Base-by-base conservation (phyloP, 1,139 yeast genomes). In the Candida neerlandica region DNA sequence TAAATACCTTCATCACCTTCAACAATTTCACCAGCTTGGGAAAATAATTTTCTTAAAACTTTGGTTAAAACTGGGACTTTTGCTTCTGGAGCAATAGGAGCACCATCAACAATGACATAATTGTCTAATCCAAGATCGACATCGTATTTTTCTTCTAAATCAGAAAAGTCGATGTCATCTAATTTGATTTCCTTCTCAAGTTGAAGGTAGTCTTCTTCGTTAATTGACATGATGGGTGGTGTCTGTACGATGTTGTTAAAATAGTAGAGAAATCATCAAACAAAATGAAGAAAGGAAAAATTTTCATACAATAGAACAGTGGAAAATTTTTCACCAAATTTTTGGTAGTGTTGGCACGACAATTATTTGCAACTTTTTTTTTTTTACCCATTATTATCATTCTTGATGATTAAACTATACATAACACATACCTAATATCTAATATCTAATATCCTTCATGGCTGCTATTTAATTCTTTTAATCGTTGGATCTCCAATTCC, bases 61-160 rank as follows among this genome's bases (percentile, higher is more conserved):
- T 89, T 92, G 61, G 85, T 81, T 65, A 95, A 81, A 49, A 89
- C 85, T 44, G 91, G 89, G 41, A 85, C 89, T 71, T 95, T 95
- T 49, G 90, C 70, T 64, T 87, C 96, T 49, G 97, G 97, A 21
- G 96, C 96, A 56, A 90, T 77, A 57, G 99, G 99, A 5, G 96
- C 94, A 44, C 99, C 99, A 67, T 91, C 98, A 47, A 91, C 87
- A 27, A 94, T 89, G 51, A 94, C 84, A 65, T 84, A 92, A 62
- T 82, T 82, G 63, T 90, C 97, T 51, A 89, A 78, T 38, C 86
- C 84, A 56, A 80, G 73, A 55, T 82, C 84, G 49, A 89, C 85
- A 34, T 82, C 73, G 67, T 80, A 91, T 70, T 89, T 77, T 54
- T 81, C 85, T 68, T 92, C 97, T 63, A 92, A 79, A 67, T 92